These are phyloP conservation scores for Colletotrichum trifolii DNA, from an alignment of 2,329 filamentous ascomycete genomes.

Conservation along the genomic window DNA sequence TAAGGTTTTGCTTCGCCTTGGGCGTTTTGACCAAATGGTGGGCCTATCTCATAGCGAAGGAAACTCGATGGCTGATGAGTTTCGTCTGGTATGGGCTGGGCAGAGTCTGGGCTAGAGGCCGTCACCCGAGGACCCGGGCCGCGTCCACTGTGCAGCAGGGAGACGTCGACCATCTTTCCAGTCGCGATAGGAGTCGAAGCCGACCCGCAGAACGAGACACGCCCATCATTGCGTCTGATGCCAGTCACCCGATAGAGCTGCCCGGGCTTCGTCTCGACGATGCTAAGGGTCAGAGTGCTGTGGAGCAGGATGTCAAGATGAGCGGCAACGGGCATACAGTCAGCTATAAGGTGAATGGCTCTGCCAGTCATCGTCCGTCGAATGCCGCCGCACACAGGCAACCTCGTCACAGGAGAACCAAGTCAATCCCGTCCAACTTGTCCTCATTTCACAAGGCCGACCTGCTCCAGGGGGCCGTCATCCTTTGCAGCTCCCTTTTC, in stretches of 20 bases:
- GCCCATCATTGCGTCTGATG: conserved; percentile 5
- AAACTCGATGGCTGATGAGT: conserved; percentile 75
- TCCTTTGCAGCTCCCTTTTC: conserved; percentile 85
- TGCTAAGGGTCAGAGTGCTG: conserved; percentile 42
- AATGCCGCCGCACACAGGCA: conserved; percentile 41
- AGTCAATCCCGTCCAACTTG: conserved; percentile 86
- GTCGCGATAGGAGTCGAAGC: conserved; percentile 31
- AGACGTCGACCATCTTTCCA: conserved; percentile 8
- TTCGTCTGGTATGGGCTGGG: conserved; percentile 86
- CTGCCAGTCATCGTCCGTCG: conserved; percentile 35
- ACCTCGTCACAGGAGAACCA: conserved; percentile 75
- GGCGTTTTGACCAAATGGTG: conserved; percentile 83
- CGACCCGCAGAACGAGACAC: conserved; percentile 8
- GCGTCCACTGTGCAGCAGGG: conserved; percentile 12
- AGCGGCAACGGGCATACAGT: conserved; percentile 29
- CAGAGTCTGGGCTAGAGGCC: conserved; percentile 74
- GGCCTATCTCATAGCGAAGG: conserved; percentile 76
- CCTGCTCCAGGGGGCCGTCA: conserved; percentile 88
- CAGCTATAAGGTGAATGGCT: conserved; percentile 23
- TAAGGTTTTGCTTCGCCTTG: conserved; percentile 86
- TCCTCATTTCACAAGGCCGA: conserved; percentile 95
- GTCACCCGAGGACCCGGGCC: conserved; percentile 41
- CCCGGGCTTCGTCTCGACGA: background rate
- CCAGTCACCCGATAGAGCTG: background rate
- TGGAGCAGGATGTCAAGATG: conserved; percentile 19